Evolutionary conservation across 768 basidiomycete species (phyloP).

Genomic region (Tulasnella sp.): DNA sequence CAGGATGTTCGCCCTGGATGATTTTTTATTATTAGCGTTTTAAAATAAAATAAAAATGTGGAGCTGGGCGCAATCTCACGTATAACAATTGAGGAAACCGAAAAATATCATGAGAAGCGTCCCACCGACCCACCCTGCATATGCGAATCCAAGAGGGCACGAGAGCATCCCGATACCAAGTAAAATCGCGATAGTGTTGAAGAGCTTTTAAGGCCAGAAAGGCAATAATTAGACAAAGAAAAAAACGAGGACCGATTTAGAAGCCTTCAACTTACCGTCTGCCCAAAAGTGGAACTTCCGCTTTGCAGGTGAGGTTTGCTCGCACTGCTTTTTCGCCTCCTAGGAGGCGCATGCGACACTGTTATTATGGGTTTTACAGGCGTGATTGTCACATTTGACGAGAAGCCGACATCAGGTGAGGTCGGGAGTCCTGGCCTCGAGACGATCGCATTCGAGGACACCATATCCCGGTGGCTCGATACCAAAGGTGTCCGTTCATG

Average conservation of each 20-base stretch:
- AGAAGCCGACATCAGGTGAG: background rate
- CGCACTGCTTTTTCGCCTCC: background rate
- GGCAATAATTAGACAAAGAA: background rate
- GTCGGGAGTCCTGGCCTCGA: background rate
- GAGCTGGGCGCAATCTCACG: no score
- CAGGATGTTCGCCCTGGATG: constrained; percentile 69
- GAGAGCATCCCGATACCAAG: constrained; percentile 85
- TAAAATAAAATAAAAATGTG: background rate
- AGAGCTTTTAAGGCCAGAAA: constrained; percentile 42
- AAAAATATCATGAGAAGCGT: constrained; percentile 64
- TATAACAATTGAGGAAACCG: constrained; percentile 76
- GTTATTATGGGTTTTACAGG: background rate
- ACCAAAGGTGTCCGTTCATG: background rate
- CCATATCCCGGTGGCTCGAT: background rate
- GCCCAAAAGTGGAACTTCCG: constrained; percentile 14
- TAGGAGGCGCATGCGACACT: background rate
- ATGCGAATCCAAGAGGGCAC: constrained; percentile 83
- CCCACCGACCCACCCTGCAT: constrained; percentile 81
- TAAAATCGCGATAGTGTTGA: constrained; percentile 78
- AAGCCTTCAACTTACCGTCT: constrained; percentile 6
- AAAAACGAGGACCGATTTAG: background rate
- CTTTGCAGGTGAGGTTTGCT: background rate
- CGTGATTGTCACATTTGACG: background rate
- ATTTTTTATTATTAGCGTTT: no score
- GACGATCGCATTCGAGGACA: background rate